Percentiles rank a stretch among this genome's conserved stretches.
Conservation (phyloP, 2,329 filamentous ascomycete species). For the Phialocephala sp. region DNA sequence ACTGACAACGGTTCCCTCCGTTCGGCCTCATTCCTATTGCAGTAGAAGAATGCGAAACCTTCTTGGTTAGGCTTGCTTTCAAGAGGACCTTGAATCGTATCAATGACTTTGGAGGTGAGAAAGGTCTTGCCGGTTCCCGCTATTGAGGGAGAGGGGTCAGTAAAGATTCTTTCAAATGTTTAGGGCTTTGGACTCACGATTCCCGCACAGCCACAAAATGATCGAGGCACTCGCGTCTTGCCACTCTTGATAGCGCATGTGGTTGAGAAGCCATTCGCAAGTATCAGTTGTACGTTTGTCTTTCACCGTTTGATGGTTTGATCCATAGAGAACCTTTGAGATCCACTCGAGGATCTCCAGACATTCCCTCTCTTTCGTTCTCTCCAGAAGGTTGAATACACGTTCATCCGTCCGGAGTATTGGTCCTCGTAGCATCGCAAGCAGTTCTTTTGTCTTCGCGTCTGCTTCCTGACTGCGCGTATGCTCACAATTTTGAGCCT, state of each 20-base stretch:
- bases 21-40: slow-evolving; percentile 40
- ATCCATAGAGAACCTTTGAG: slow-evolving; percentile 32
- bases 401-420: slow-evolving; percentile 30
- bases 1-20: slow-evolving; percentile 40
- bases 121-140: slow-evolving; percentile 42
- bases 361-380: slow-evolving; percentile 18
- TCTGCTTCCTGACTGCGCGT: slow-evolving; percentile 15
- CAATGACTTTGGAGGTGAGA: slow-evolving; percentile 38
- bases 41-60: slow-evolving; percentile 46
- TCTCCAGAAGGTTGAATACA: slow-evolving; percentile 27
- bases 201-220: slow-evolving; percentile 28
- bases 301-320: slow-evolving; percentile 22
- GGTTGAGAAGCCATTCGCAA: slow-evolving; percentile 29
- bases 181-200: slow-evolving; percentile 10
- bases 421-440: slow-evolving; percentile 20
- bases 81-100: slow-evolving; percentile 30
- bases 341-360: slow-evolving; percentile 38
- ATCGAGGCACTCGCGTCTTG: slow-evolving; percentile 22
- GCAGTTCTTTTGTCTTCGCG: slow-evolving; percentile 12
- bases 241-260: slow-evolving; percentile 25
- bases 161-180: background rate
- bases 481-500: slow-evolving; percentile 24
- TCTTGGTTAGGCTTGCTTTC: slow-evolving; percentile 30
- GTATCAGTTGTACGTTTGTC: slow-evolving; percentile 23
- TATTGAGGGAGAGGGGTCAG: slow-evolving; percentile 16